Conservation (phyloP, 2,329 filamentous ascomycete genomes). For the Apiospora arundinis region DNA sequence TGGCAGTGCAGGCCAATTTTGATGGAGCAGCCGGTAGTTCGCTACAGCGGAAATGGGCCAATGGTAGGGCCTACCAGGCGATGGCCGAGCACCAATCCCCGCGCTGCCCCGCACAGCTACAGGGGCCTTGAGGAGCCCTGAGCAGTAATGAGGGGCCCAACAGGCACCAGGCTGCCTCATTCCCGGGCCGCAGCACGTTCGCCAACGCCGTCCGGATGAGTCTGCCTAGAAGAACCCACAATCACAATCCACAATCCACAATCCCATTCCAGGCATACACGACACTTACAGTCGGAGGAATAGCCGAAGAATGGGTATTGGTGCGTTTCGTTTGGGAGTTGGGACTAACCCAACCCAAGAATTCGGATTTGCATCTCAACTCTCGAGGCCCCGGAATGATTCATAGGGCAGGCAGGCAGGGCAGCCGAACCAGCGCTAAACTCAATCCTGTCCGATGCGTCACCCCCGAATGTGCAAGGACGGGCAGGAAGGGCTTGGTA, state of each 20-base stretch:
- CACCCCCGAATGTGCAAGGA: background rate
- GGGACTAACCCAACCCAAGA: background rate
- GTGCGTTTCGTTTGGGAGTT: background rate
- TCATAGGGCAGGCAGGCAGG: no score
- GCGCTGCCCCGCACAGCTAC: background rate
- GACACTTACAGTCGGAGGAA: background rate
- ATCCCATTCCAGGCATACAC: background rate
- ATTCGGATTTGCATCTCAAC: background rate
- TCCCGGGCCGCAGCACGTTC: background rate
- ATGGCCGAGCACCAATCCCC: background rate
- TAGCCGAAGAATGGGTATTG: background rate
- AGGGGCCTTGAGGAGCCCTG: background rate
- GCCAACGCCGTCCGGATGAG: background rate
- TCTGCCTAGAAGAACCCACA: background rate
- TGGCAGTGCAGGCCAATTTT: constrained; percentile 15
- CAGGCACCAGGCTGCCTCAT: constrained; percentile 2
- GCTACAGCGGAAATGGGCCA: background rate
- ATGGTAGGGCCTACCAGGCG: background rate
- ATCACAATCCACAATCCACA: background rate
- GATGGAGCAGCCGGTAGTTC: background rate
- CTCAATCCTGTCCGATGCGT: constrained; percentile 1
- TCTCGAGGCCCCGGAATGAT: background rate
- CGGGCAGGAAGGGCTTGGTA: background rate
- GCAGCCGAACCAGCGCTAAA: background rate
- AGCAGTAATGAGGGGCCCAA: background rate